Evolutionary conservation across 2,329 filamentous ascomycete genomes (phyloP).

Genomic region (Hypoxylon sp.): DNA sequence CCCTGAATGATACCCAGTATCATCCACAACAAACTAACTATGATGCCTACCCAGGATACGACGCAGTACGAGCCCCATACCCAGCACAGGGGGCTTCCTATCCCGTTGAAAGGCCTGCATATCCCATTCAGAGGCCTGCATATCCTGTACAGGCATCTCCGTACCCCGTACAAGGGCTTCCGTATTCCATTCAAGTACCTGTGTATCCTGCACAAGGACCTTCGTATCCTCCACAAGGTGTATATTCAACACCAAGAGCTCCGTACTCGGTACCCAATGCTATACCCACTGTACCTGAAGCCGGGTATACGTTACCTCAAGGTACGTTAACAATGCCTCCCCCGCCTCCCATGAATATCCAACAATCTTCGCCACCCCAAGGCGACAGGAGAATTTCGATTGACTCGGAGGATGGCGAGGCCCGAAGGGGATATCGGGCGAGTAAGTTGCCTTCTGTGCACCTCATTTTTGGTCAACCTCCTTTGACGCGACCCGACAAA

Average conservation of each 20-base stretch:
- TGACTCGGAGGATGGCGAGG: neutral
- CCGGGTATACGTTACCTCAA: neutral
- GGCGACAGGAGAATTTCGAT: neutral
- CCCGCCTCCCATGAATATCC: neutral
- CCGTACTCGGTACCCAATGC: neutral
- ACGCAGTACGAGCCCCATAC: neutral
- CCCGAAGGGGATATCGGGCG: neutral
- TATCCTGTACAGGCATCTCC: neutral
- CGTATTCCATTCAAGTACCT: neutral
- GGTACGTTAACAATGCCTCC: neutral
- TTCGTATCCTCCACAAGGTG: neutral
- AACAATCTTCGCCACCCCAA: neutral
- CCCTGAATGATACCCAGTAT: neutral
- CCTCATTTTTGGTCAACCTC: slow-evolving; percentile 9
- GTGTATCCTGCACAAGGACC: neutral
- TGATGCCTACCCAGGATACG: neutral
- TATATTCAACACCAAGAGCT: neutral
- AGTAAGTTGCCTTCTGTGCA: slow-evolving; percentile 34
- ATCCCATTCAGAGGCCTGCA: neutral
- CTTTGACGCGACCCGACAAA: slow-evolving; percentile 22
- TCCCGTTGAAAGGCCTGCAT: neutral
- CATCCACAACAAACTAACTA: slow-evolving; percentile 1
- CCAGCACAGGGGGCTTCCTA: neutral
- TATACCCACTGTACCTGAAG: neutral
- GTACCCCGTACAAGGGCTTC: neutral